Conservation (phyloP, 2,329 filamentous ascomycete genomes). For the Aspergillus jensenii region DNA sequence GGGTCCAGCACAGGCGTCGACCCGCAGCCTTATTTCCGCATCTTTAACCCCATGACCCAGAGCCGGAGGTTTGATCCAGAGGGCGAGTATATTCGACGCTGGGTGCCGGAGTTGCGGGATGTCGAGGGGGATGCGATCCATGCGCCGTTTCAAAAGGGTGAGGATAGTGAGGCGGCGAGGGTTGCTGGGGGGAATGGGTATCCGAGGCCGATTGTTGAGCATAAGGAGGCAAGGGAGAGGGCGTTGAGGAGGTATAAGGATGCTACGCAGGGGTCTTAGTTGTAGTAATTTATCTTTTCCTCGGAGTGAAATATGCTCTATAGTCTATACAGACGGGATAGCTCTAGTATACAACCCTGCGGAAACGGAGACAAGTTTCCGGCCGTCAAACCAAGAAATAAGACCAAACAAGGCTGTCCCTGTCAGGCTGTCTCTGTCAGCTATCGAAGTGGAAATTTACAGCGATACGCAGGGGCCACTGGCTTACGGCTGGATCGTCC, state of each 20-base stretch:
- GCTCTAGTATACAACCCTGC: too few species aligned
- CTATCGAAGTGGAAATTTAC: too few species aligned
- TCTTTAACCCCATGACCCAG: constrained; percentile 84
- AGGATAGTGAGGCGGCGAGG: constrained; percentile 40
- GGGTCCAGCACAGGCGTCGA: constrained; percentile 71
- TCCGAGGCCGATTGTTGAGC: constrained; percentile 71
- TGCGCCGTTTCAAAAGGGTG: constrained; percentile 71
- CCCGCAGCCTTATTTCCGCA: constrained; percentile 84
- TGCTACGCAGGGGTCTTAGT: constrained; percentile 28
- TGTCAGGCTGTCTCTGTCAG: too few species aligned
- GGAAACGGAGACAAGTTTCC: too few species aligned
- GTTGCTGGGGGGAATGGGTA: constrained; percentile 68
- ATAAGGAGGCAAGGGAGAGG: constrained; percentile 66
- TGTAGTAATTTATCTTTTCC: too few species aligned
- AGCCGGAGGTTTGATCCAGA: constrained; percentile 81
- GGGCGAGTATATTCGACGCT: constrained; percentile 77
- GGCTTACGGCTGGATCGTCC: too few species aligned
- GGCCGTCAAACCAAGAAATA: too few species aligned
- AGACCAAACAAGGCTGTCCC: too few species aligned
- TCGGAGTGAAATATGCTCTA: too few species aligned
- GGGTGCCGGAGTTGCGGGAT: constrained; percentile 72
- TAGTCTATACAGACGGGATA: too few species aligned
- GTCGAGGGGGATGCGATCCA: constrained; percentile 71
- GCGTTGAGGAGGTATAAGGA: constrained; percentile 71
- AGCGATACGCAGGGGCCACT: too few species aligned